Percentiles rank a stretch among this genome's conserved stretches.
Conservation (phyloP, 2,329 filamentous ascomycete species). For the Capronia americana region DNA sequence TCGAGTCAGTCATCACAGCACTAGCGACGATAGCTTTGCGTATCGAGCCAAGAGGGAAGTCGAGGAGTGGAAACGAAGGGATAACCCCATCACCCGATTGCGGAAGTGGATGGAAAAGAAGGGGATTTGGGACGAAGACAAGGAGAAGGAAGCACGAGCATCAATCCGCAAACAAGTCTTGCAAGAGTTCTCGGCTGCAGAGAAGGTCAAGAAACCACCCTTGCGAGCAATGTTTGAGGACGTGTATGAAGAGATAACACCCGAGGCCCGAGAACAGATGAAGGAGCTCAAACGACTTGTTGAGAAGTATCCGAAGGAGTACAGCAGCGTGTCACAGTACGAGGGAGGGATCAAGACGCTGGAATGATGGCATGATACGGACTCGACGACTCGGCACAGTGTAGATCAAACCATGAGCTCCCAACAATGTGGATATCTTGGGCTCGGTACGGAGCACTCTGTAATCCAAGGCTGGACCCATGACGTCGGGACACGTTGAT, state of each 20-base stretch:
- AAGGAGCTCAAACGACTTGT: constrained; percentile 75
- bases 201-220: constrained; percentile 62
- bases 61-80: constrained; percentile 88
- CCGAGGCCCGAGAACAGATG: constrained; percentile 78
- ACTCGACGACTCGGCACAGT: neutral
- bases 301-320: constrained; percentile 88
- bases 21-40: constrained; percentile 94
- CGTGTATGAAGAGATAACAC: constrained; percentile 85
- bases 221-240: constrained; percentile 73
- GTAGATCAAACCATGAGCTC: neutral
- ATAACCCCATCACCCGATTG: constrained; percentile 84
- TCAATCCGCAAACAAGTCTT: constrained; percentile 75
- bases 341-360: constrained; percentile 75
- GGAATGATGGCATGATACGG: constrained; percentile 41
- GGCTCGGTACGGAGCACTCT: neutral
- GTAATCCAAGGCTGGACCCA: constrained; percentile 11
- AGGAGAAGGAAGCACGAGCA: constrained; percentile 75
- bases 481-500: constrained; percentile 9
- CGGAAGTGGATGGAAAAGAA: constrained; percentile 89
- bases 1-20: constrained; percentile 96
- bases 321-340: constrained; percentile 80
- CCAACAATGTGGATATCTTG: neutral
- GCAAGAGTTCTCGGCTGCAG: constrained; percentile 78
- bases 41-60: constrained; percentile 94
- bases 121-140: constrained; percentile 81